These are phyloP conservation scores for Yamadazyma membranifaciens DNA, from an alignment of 1,139 yeast species.

Conservation along the genomic window DNA sequence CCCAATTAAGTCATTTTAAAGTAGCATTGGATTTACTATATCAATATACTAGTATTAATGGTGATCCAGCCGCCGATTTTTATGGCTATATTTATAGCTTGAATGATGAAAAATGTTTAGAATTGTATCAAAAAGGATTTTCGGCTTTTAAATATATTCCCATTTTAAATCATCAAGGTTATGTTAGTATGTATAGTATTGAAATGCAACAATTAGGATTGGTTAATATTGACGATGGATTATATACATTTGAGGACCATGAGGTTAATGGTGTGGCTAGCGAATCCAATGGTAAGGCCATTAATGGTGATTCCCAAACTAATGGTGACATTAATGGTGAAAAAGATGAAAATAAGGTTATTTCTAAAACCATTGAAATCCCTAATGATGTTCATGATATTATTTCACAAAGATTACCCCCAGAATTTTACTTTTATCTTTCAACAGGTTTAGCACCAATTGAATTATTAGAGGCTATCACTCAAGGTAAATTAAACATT, in stretches of 20 bases:
- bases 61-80: constrained; percentile 27
- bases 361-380: constrained; percentile 29
- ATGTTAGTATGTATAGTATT: constrained; percentile 54
- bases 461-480: constrained; percentile 63
- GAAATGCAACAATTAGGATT: constrained; percentile 41
- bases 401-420: constrained; percentile 82
- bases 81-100: constrained; percentile 36
- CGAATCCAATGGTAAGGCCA: background rate
- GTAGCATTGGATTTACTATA: constrained; percentile 44
- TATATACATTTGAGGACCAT: constrained; percentile 10
- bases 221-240: constrained; percentile 9
- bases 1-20: constrained; percentile 44
- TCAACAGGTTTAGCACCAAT: constrained; percentile 74
- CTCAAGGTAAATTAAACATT: constrained; percentile 63
- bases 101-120: constrained; percentile 38
- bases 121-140: constrained; percentile 39
- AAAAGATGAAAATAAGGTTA: constrained; percentile 2
- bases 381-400: constrained; percentile 85
- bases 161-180: constrained; percentile 65
- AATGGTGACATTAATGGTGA: constrained; percentile 3
- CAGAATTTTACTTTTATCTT: constrained; percentile 79
- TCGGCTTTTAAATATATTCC: constrained; percentile 56
- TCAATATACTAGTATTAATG: constrained; percentile 33
- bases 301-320: background rate
- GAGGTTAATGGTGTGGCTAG: constrained; percentile 1